phyloP scores from a whole-genome alignment of 805 yeast genomes.

The Clavispora phyllophila region DNA sequence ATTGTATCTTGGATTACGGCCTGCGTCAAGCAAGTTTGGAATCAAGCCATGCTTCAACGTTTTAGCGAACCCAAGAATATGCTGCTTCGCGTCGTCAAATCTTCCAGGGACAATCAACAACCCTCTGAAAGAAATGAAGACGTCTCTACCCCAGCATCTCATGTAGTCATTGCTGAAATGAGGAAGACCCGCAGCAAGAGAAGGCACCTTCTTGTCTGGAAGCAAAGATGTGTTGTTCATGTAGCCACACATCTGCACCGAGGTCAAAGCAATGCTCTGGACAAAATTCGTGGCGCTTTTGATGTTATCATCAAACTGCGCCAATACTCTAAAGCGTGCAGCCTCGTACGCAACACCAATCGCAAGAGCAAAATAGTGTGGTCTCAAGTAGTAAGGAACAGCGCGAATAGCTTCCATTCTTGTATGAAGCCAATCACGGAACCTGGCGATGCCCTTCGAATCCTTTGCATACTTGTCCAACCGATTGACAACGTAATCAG shows the following conservation, averaged over 20 bases:
- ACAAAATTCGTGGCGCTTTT: slow-evolving; percentile 66
- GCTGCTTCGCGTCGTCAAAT: slow-evolving; percentile 70
- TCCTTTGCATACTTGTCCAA: slow-evolving; percentile 47
- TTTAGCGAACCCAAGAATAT: slow-evolving; percentile 81
- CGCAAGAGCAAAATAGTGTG: slow-evolving; percentile 82
- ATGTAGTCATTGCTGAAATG: slow-evolving; percentile 86
- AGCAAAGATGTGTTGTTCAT: slow-evolving; percentile 70
- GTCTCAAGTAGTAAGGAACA: slow-evolving; percentile 76
- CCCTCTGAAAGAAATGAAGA: slow-evolving; percentile 83
- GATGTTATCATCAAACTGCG: slow-evolving; percentile 47
- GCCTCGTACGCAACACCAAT: slow-evolving; percentile 83
- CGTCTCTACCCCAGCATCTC: slow-evolving; percentile 99
- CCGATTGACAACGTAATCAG: slow-evolving; percentile 67
- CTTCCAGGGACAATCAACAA: slow-evolving; percentile 73
- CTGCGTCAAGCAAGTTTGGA: slow-evolving; percentile 89
- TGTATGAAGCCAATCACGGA: slow-evolving; percentile 63
- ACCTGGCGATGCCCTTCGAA: slow-evolving; percentile 45
- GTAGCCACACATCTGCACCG: slow-evolving; percentile 80
- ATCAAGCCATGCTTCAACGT: slow-evolving; percentile 93
- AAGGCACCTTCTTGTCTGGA: slow-evolving; percentile 59
- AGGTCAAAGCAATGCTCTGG: slow-evolving; percentile 72
- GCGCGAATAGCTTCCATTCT: slow-evolving; percentile 58
- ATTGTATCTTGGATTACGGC: slow-evolving; percentile 88
- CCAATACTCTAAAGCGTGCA: slow-evolving; percentile 61
- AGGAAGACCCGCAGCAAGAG: slow-evolving; percentile 94